Evolutionary conservation across 2,329 filamentous ascomycete species (phyloP), one percentile per base, ranked within the genome.

Genomic region (Claviceps digitariae): DNA sequence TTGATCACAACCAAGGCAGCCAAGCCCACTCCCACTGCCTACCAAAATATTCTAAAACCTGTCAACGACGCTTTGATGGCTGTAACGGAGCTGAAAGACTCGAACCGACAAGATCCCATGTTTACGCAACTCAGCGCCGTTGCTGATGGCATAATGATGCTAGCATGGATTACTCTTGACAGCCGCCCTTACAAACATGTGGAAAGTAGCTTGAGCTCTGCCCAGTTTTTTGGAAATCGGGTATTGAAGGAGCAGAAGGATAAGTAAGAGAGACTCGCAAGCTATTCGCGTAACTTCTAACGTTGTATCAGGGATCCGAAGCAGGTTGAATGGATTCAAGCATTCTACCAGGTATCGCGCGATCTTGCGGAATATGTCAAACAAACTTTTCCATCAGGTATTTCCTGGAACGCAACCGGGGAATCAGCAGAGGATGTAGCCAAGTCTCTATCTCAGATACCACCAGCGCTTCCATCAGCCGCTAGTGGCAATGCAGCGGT

Each of bases 221-320:
- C 90, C 43, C 86, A 97, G 67, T 95, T 95, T 73, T 96, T 88
- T 62, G 93, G 93, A 36, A 97, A 98, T 73, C 83, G 90, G 61
- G 87, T 98, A 40, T 73, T 97, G 60, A 95, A 90, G 71, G 86
- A 94, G 62, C 84, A 86, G 69, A 96, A 94, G 71, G 90, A 81
- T 51, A 81, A 77, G 74, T 74, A 61, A 38, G 67, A 52, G 41
- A 25, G 13, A 21, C 20, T 29, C 20, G 9, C 10, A 9, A 17
- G 29, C 9, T 5, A 40, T 10, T 34, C 2, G 15, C 9, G 25
- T 21, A 25, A 38, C 3, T 27, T 48, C 50, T 53, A 51, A 52
- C 25, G 10, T 61, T 41, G 45, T 58, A 55, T 41, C 51, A 93
- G 87, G 72, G 87, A 91, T 63, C 77, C 80, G 53, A 81, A 82